These are phyloP conservation scores for Candida peoriensis DNA, from an alignment of 805 yeast genomes.

Conservation along the genomic window DNA sequence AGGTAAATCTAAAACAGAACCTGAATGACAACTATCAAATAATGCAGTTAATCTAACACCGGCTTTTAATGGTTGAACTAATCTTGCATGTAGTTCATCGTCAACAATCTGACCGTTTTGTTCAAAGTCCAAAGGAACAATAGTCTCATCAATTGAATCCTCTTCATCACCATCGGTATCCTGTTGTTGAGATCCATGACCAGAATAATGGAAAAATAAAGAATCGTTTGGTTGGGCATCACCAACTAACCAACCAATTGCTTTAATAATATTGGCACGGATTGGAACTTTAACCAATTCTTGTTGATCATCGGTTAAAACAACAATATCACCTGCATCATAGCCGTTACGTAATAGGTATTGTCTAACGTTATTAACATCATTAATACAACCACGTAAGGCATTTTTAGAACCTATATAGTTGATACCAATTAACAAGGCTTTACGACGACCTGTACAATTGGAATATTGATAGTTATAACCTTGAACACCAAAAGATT, in stretches of 20 bases:
- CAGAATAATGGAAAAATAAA: constrained; percentile 77
- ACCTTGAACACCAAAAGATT: constrained; percentile 16
- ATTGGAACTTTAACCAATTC: constrained; percentile 55
- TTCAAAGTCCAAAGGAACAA: constrained; percentile 72
- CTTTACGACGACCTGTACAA: constrained; percentile 70
- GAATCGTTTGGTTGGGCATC: constrained; percentile 76
- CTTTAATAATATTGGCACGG: constrained; percentile 62
- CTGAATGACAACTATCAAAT: constrained; percentile 85
- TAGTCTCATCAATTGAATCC: constrained; percentile 66
- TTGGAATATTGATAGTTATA: constrained; percentile 54
- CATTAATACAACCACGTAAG: constrained; percentile 78
- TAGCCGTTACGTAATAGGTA: constrained; percentile 44
- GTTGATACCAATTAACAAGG: constrained; percentile 73
- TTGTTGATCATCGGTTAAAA: constrained; percentile 52
- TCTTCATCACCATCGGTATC: constrained; percentile 74
- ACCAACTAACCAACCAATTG: constrained; percentile 76
- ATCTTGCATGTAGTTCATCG: constrained; percentile 64
- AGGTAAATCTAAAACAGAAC: constrained; percentile 77
- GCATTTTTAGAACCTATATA: constrained; percentile 60
- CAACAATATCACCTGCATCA: constrained; percentile 48
- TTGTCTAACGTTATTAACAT: constrained; percentile 45
- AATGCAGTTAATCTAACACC: constrained; percentile 77
- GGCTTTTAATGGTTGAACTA: constrained; percentile 64
- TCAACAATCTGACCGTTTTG: constrained; percentile 64
- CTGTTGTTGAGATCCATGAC: constrained; percentile 75